These are phyloP conservation scores for Russula brevipes DNA, from an alignment of 768 basidiomycete genomes.

Conservation along the genomic window DNA sequence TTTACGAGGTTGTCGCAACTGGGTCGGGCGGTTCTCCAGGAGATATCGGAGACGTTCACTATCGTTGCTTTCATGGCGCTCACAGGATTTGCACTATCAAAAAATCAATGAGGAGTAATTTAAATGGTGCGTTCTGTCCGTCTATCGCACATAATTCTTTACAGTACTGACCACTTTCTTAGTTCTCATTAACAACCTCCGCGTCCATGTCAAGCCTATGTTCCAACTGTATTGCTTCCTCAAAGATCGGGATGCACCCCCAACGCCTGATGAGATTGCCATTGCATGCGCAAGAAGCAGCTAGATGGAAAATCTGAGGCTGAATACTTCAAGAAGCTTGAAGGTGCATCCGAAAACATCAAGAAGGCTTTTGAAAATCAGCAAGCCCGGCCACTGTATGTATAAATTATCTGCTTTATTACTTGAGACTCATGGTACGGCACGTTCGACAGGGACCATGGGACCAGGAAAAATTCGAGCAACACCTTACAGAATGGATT, in stretches of 20 bases:
- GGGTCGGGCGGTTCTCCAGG: no score
- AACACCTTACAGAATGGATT: not conserved
- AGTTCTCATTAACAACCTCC: no score
- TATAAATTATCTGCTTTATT: not conserved
- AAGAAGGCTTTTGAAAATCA: not conserved
- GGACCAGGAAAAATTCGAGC: not conserved
- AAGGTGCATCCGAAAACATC: not conserved
- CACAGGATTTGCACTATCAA: not conserved
- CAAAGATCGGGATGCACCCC: not conserved
- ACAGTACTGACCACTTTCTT: no score
- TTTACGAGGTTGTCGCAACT: no score
- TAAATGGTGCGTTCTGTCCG: no score
- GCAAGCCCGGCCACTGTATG: not conserved
- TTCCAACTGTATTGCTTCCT: not conserved
- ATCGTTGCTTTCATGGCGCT: not conserved
- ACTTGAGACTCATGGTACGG: not conserved
- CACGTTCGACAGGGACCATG: not conserved
- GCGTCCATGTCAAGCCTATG: not conserved
- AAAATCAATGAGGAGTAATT: no score
- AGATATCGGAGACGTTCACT: not conserved
- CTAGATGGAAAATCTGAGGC: not conserved
- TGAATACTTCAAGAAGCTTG: not conserved
- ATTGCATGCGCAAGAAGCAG: not conserved
- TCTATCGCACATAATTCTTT: no score
- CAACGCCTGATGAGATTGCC: not conserved